Evolutionary conservation across 192 early-diverging fungal genomes (phyloP).

Genomic region (Thamnidium elegans): DNA sequence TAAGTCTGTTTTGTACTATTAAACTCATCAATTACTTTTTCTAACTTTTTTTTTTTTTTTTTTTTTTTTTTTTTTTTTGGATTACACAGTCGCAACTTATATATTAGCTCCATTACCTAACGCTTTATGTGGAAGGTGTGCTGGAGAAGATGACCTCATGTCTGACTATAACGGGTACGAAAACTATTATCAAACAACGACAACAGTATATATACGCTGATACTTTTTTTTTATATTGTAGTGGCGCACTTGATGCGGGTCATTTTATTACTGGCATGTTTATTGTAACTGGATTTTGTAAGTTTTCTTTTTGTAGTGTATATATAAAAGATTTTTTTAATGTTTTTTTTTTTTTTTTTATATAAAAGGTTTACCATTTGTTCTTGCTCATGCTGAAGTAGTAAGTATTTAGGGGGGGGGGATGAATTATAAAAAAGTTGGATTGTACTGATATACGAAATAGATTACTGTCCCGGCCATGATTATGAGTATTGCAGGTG

Average conservation of each 20-base stretch:
- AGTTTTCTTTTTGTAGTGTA: slow-evolving; percentile 15
- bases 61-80: too few relatives aligned
- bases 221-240: slow-evolving; percentile 20
- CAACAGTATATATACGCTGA: not conserved
- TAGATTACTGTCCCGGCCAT: slow-evolving; percentile 83
- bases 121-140: slow-evolving; percentile 72
- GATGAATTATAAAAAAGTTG: not conserved
- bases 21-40: not conserved
- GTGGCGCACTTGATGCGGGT: slow-evolving; percentile 60
- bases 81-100: slow-evolving; percentile 74
- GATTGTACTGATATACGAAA: not conserved
- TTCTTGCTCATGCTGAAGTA: slow-evolving; percentile 77
- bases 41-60: too few relatives aligned
- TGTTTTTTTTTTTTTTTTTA: too few relatives aligned
- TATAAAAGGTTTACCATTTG: slow-evolving; percentile 60
- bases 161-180: slow-evolving; percentile 55
- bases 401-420: slow-evolving; percentile 39
- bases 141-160: slow-evolving; percentile 66
- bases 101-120: slow-evolving; percentile 92
- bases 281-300: slow-evolving; percentile 88
- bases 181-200: not conserved
- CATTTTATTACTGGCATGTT: slow-evolving; percentile 90
- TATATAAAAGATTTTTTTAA: too few relatives aligned
- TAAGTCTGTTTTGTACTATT: slow-evolving; percentile 18
- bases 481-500: slow-evolving; percentile 86